These are phyloP conservation scores for Fomitopsis schrenkii DNA, from an alignment of 1,284 basidiomycete species.

Conservation along the genomic window DNA sequence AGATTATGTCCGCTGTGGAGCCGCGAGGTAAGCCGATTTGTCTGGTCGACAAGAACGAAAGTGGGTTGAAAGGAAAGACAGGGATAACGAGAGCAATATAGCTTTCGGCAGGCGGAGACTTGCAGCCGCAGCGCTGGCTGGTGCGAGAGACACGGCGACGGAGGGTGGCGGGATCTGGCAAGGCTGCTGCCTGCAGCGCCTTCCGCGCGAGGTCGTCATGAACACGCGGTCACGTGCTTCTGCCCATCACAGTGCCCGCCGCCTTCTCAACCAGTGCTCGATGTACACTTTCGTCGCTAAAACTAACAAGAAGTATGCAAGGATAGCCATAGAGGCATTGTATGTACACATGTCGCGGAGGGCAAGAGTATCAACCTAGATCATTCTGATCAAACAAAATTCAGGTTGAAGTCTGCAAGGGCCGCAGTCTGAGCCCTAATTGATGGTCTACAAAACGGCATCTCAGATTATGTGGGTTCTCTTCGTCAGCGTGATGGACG, in stretches of 20 bases:
- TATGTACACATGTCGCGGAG: too few relatives aligned
- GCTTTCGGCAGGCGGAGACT: neutral
- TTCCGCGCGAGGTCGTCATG: constrained; percentile 8
- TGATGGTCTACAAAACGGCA: too few relatives aligned
- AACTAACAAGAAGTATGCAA: too few relatives aligned
- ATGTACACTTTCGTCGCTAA: too few relatives aligned
- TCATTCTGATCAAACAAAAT: too few relatives aligned
- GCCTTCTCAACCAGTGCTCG: too few relatives aligned
- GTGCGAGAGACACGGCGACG: neutral
- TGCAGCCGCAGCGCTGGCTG: neutral
- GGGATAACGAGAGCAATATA: neutral
- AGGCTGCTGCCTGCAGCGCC: neutral
- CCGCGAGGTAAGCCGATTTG: neutral
- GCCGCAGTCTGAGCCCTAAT: too few relatives aligned
- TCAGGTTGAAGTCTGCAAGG: too few relatives aligned
- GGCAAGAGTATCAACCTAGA: too few relatives aligned
- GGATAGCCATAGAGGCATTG: too few relatives aligned
- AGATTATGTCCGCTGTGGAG: neutral
- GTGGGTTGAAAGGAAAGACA: neutral
- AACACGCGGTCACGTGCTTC: constrained; percentile 16
- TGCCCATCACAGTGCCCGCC: too few relatives aligned
- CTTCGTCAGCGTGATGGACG: neutral
- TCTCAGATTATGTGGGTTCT: too few relatives aligned
- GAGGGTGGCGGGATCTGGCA: neutral
- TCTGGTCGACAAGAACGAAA: neutral